Evolutionary conservation across 139 green algal genomes (phyloP), one percentile per base, ranked within the genome.

Genomic region (Chlorella sorokiniana): DNA sequence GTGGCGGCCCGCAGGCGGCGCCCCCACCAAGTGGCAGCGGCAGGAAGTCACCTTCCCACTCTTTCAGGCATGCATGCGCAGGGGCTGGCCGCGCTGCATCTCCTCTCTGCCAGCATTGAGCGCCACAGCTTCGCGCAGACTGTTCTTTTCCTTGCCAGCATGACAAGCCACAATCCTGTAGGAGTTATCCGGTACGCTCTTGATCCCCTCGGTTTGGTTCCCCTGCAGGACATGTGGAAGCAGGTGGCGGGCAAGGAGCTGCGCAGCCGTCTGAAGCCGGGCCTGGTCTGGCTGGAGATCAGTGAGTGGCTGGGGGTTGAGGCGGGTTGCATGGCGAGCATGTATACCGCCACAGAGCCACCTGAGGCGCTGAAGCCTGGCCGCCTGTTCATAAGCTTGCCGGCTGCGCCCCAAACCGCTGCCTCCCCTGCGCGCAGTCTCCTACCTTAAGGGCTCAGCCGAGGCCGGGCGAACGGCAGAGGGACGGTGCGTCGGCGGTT

Each of bases 231-330:
- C 31, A 83, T 93, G 83, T 93, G 89, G 89, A 72, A 68, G 31
- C 72, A 74, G 22, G 84, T 93, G 73, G 75, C 87, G 18, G 67
- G 73, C 65, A 82, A 79, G 65, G 73, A 82, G 35, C n/a, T 38
- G n/a, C 41, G 84, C 11, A 77, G 81, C 0, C 11, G 35, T 35
- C 81, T 90, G 9, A 87, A 89, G 45, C 79, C 90, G 4, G 82
- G 87, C 0, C 83, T 94, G 35, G 84, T 91, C 31, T 94, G 81
- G 91, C 86, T 72, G 68, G 92, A 96, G 86, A 93, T 96, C 42
- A 68, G 92, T 76, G 69, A 76, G 69, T 4, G 42, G 48, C n/a
- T 56, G 48, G 14, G 11, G 48, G 14, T 16, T 56, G 11, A 11
- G 48, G 16, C 48, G 14, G 11, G 48, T 16, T 56, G 14, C 48